Evolutionary conservation across 257 asterid species (phyloP), one percentile per base, ranked within the genome.

Genomic region (Lantana camara): DNA sequence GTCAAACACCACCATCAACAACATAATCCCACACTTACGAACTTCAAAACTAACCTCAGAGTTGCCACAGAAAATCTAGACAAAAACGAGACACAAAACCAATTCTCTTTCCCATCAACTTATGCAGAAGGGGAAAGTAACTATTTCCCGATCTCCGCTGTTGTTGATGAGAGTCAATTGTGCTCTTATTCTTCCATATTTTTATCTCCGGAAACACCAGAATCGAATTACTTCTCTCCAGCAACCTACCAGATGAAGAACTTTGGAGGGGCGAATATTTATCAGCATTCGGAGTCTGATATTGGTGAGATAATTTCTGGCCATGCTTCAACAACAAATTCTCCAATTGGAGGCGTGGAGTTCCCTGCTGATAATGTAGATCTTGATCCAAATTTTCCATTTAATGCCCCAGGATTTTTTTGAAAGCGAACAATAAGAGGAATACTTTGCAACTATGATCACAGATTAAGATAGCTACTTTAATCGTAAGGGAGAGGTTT

Each of bases 311-410:
- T 83, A 40, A 49, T 79, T 49, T 86, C 89, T 10, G 83, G 82
- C 7, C 78, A 67, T 44, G 81, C 87, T 20, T 85, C 93, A 0
- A 79, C 87, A 20, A 70, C 85, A 34, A 82, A 80, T 63, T 84
- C 95, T 14, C 87, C 95, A 14, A 80, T 76, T 62, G 82, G 78
- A 49, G 84, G 87, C 2, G 56, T 82, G 76, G 95, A 82, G 57
- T 82, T 80, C 56, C 64, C 79, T 2, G 32, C 66, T 49, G 87
- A 82, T 13, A 77, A 53, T 13, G 61, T 72, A 12, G 73, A 74
- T 5, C 40, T 80, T 14, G 88, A 78, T 60, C 83, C 88, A 27
- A 75, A 74, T 69, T 82, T 87, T 62, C 80, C 71, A 6, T 83
- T 73, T 34, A 71, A 70, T 72, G 34, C 71, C 41, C 60, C 80